phyloP scores from a whole-genome alignment of 257 asterid species.

The Solanum appendiculatum region DNA sequence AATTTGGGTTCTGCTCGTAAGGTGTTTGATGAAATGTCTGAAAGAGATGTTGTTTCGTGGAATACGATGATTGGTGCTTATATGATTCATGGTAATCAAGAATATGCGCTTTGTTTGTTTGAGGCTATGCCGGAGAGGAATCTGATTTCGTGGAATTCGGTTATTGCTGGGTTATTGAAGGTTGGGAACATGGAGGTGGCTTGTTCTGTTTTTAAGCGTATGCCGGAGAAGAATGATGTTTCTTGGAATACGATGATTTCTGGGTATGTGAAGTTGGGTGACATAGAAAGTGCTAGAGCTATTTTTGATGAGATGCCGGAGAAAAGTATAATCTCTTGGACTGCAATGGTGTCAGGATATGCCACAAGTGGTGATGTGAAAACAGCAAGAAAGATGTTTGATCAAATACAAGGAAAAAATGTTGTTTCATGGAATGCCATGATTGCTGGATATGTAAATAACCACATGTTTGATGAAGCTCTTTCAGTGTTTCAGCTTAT shows the following conservation, averaged over 20 bases:
- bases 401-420: constrained; percentile 27
- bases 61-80: constrained; percentile 29
- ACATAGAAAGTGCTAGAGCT: constrained; percentile 14
- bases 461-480: constrained; percentile 36
- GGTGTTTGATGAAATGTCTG: constrained; percentile 30
- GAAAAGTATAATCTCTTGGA: constrained; percentile 42
- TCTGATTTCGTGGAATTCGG: constrained; percentile 30
- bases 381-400: constrained; percentile 23
- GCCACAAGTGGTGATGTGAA: constrained; percentile 21
- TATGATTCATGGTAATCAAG: constrained; percentile 25
- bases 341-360: constrained; percentile 34
- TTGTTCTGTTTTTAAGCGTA: constrained; percentile 13
- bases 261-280: constrained; percentile 20
- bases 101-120: constrained; percentile 15
- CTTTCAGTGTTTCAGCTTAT: constrained; percentile 23
- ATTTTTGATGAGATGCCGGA: constrained; percentile 31
- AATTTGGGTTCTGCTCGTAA: constrained; percentile 8
- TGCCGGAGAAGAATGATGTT: constrained; percentile 25
- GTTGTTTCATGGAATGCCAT: constrained; percentile 55
- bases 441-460: constrained; percentile 41
- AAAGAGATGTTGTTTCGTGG: constrained; percentile 29
- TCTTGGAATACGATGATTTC: constrained; percentile 38
- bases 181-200: constrained; percentile 25
- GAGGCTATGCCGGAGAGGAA: constrained; percentile 40
- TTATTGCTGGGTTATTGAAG: constrained; percentile 32